Base-by-base conservation (phyloP, 441 rosid genomes). In the Croton laevigatus region DNA sequence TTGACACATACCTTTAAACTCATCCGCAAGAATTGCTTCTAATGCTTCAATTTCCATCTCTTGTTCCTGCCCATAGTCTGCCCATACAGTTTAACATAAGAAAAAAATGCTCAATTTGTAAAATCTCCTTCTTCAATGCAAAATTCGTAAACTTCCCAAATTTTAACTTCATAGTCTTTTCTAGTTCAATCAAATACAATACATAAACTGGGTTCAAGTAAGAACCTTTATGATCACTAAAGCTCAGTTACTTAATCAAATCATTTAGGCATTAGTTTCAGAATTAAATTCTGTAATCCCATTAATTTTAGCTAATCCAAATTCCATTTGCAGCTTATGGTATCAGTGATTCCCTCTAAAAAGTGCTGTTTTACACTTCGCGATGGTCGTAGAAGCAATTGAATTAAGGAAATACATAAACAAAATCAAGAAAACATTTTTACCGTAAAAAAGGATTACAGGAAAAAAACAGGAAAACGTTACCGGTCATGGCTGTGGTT, bases 1-100 rank as follows among this genome's bases (percentile, higher is more conserved):
- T n/a, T n/a, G n/a, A n/a, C n/a, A n/a, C n/a, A n/a, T n/a, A 92
- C 96, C 99, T 88, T 91, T 88, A 69, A 95, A 95, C 19, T 95
- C 98, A 69, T 93, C 96, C 91, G 88, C 87, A 49, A 95, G 98
- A 79, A 95, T 95, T 59, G 99, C 96, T 79, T 91, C 94, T 76
- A 93, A 73, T 32, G 99, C 98, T 82, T 93, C 98, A 40, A 95
- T 89, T 81, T 95, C 98, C 97, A 91, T 93, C 65, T 91, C 98
- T 78, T 91, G 99, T 79, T 93, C 99, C 81, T 81, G 89, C 67
- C 51, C 83, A 66, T 91, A 73, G 71, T 95, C 99, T 95, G 85
- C 73, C 79, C 46, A 34, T 64, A 59, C 38, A 68, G 37, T 54
- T 74, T 62, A 63, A 67, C 66, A 44, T 6, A 27, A 27, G 32